phyloP scores from a whole-genome alignment of 208 protist species.

The Lotmaria passim region DNA sequence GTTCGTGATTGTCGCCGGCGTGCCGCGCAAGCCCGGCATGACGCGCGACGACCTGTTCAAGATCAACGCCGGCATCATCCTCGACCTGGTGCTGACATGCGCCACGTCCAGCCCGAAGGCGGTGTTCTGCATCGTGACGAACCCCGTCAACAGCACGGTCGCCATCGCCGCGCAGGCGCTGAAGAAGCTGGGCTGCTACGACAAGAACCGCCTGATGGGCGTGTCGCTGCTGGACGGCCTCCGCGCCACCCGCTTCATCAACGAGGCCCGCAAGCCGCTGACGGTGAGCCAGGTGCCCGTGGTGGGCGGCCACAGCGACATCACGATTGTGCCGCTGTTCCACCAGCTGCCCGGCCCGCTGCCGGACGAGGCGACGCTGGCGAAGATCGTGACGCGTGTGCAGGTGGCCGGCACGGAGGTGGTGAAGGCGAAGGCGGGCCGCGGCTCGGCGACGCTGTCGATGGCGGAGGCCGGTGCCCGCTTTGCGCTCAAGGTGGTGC shows the following conservation, averaged over 20 bases:
- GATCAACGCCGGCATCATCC: constrained; percentile 94
- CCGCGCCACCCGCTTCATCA: constrained; percentile 93
- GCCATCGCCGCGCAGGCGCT: constrained; percentile 93
- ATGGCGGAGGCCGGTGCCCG: constrained; percentile 94
- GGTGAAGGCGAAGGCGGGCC: constrained; percentile 95
- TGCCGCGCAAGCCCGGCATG: constrained; percentile 97
- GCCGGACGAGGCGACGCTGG: constrained; percentile 53
- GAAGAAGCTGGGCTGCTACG: constrained; percentile 91
- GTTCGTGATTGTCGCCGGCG: constrained; percentile 95
- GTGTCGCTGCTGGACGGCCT: constrained; percentile 94
- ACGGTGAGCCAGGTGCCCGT: constrained; percentile 78
- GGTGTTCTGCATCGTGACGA: constrained; percentile 93
- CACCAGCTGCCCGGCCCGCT: constrained; percentile 72
- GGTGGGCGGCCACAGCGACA: constrained; percentile 95
- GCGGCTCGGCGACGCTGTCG: constrained; percentile 96
- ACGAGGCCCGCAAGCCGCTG: constrained; percentile 65
- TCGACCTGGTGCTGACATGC: constrained; percentile 88
- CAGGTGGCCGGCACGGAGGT: constrained; percentile 96
- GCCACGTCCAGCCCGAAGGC: constrained; percentile 89
- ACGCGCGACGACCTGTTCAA: constrained; percentile 97
- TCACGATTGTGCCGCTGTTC: constrained; percentile 95
- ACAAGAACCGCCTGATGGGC: constrained; percentile 89
- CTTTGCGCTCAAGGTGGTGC: constrained; percentile 76
- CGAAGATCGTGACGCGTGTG: constrained; percentile 87
- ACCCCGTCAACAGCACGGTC: constrained; percentile 98